Percentiles rank a stretch among this genome's conserved stretches.
phyloP scores from a whole-genome alignment of 2,329 filamentous ascomycete genomes.

The Teratosphaeria nubilosa region DNA sequence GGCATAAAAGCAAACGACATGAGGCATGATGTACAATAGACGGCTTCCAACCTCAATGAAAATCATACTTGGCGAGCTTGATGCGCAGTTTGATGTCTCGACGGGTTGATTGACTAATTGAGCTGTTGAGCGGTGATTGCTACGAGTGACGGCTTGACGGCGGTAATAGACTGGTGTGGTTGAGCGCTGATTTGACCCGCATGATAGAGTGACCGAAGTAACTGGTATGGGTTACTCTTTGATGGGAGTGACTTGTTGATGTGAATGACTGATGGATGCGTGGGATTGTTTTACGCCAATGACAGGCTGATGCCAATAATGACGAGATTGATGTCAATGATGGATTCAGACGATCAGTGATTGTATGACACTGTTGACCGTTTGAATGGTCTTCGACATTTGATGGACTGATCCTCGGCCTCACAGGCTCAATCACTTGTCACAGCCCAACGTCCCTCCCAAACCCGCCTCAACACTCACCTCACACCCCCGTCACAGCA shows the following conservation, averaged over 20 bases:
- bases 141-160: background rate
- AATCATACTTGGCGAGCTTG: background rate
- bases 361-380: background rate
- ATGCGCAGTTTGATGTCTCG: background rate
- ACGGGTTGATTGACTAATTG: background rate
- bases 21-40: background rate
- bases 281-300: background rate
- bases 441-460: background rate
- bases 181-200: background rate
- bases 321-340: background rate
- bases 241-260: too few species aligned
- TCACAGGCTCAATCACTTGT: too few species aligned
- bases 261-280: too few species aligned
- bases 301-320: background rate
- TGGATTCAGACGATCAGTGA: too few species aligned
- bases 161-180: background rate
- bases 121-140: background rate
- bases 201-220: too few species aligned
- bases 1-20: background rate
- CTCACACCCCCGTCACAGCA: constrained; percentile 3
- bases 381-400: background rate
- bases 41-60: background rate
- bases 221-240: too few species aligned
- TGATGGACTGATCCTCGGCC: too few species aligned
- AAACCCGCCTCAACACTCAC: too few species aligned